Base-by-base conservation (phyloP, 2,329 filamentous ascomycete species). In the Aspergillus alliaceus region DNA sequence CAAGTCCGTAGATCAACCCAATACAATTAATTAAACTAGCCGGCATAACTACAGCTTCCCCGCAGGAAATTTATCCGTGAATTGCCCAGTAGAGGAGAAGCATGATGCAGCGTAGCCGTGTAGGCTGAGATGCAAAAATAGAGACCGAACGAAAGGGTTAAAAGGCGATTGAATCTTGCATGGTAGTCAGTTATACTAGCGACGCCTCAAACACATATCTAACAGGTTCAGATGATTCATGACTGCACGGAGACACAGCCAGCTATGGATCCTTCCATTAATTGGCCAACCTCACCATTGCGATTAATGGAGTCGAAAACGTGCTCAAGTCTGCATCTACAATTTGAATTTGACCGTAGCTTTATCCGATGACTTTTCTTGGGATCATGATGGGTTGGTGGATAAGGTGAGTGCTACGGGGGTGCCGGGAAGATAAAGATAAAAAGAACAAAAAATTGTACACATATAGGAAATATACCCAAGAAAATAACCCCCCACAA, bases 291-390 rank as follows among this genome's bases (percentile, higher is more conserved):
- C 44, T 47, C 5, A 47, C 44, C 25, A 47, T 47, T 31, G 24
- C 44, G 24, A 47, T 47, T 9, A 25, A 18, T 31, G 44, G 44
- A 29, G 3, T 47, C 14, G 25, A 47, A 7, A 31, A 47, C 76
- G 77, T 0, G 72, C 78, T 53, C 67, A 75, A 27, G 70, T 76
- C 7, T 79, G 77, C 42, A 69, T 77, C 1, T 79, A 78, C 47
- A 60, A 66, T 2, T 42, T 79, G 2, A 52, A 56, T 0, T 72
- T 74, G 0, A 63, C 64, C 1, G 35, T 25, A 2, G 48, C 59
- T 0, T 66, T 84, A 2, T 80, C 82, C 2, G 57, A 51, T 1
- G 18, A 48, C 12, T 63, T 63, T 22, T 4, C 18, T 1, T 63
- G 61, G 61, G 53, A 61, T 35, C 15, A 25, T n/a, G 18, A 48